Evolutionary conservation across 2,329 filamentous ascomycete species (phyloP).

Genomic region (Exophiala sp.): DNA sequence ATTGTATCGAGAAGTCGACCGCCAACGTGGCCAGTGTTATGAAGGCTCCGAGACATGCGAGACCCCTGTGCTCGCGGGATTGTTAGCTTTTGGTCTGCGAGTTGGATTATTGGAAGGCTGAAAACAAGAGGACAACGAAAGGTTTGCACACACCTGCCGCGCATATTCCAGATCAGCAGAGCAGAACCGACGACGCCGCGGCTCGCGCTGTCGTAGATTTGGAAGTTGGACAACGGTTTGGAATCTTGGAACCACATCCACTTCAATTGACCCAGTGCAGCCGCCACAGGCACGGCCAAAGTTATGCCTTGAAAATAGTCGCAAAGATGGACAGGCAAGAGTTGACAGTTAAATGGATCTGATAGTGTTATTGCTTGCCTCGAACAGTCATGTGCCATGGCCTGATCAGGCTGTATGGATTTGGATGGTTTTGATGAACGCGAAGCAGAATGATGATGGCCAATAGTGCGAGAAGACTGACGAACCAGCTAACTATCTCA

Average conservation of each 20-base stretch:
- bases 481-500: slow-evolving; percentile 8
- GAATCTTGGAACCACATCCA: slow-evolving; percentile 27
- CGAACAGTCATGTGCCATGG: background rate
- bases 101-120: no score
- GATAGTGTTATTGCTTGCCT: no score
- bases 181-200: slow-evolving; percentile 31
- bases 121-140: no score
- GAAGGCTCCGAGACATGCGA: slow-evolving; percentile 27
- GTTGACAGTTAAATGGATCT: slow-evolving; percentile 22
- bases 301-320: slow-evolving; percentile 30
- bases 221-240: slow-evolving; percentile 26
- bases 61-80: background rate
- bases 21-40: slow-evolving; percentile 29
- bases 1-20: slow-evolving; percentile 33
- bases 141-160: background rate
- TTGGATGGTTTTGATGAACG: slow-evolving; percentile 1
- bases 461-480: slow-evolving; percentile 3
- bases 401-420: slow-evolving; percentile 4
- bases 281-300: slow-evolving; percentile 28
- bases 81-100: no score
- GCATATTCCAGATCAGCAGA: slow-evolving; percentile 25
- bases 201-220: slow-evolving; percentile 31
- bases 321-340: slow-evolving; percentile 31
- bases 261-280: slow-evolving; percentile 33
- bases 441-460: slow-evolving; percentile 9